These are phyloP conservation scores for Peniophora sp. DNA, from an alignment of 1,284 basidiomycete species.

Conservation along the genomic window DNA sequence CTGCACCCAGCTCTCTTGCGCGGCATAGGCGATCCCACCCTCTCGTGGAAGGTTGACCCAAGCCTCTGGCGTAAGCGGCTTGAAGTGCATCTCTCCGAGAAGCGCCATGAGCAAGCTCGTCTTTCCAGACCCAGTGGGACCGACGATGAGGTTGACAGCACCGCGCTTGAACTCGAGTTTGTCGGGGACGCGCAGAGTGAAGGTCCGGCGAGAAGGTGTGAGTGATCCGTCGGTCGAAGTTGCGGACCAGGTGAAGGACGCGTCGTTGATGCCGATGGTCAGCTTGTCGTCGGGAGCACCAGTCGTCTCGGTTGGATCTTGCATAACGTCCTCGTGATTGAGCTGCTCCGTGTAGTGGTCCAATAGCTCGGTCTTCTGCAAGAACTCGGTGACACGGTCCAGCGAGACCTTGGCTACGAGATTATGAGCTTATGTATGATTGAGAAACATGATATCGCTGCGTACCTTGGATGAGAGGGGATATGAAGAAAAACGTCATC, in stretches of 20 bases:
- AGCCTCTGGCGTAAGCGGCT: constrained; percentile 40
- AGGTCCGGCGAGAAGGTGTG: constrained; percentile 28
- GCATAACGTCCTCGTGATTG: constrained; percentile 17
- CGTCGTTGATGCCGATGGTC: constrained; percentile 31
- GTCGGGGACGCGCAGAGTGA: constrained; percentile 39
- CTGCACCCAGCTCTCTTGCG: constrained; percentile 72
- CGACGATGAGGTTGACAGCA: constrained; percentile 55
- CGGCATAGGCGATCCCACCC: constrained; percentile 64
- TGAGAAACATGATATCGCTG: no score
- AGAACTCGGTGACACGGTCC: constrained; percentile 38
- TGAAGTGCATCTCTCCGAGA: constrained; percentile 59
- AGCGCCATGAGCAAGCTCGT: constrained; percentile 48
- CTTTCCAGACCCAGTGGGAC: constrained; percentile 50
- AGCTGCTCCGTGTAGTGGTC: constrained; percentile 29
- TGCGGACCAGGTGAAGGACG: constrained; percentile 34
- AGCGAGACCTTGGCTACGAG: constrained; percentile 37
- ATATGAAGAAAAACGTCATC: constrained; percentile 22
- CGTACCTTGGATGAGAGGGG: constrained; percentile 23
- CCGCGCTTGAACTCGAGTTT: constrained; percentile 53
- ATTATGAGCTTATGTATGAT: constrained; percentile 9
- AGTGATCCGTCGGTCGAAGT: constrained; percentile 11
- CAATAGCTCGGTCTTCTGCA: constrained; percentile 41
- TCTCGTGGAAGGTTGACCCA: constrained; percentile 63
- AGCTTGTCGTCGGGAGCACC: constrained; percentile 14
- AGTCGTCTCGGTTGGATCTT: constrained; percentile 6